A percentile compares a stretch with the other conserved stretches of the same genome.
These are phyloP conservation scores for Smittium mucronatum DNA, from an alignment of 371 early-diverging fungal species.

Conservation along the genomic window DNA sequence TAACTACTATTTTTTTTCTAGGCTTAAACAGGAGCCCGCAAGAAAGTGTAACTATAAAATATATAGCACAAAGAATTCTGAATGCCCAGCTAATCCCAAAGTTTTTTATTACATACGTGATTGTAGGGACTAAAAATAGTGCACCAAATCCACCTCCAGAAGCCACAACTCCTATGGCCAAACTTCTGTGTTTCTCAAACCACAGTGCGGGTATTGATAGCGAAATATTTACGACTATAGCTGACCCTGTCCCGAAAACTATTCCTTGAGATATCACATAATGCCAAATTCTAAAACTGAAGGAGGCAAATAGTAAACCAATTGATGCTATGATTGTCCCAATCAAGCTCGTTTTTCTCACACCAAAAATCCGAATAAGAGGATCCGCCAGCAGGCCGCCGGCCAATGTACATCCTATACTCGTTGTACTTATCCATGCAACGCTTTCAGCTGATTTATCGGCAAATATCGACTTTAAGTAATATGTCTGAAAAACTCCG, in stretches of 20 bases:
- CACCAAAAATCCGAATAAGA: constrained; percentile 39
- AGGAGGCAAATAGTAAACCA: constrained; percentile 41
- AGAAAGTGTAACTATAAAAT: constrained; percentile 20
- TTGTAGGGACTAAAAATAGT: constrained; percentile 1
- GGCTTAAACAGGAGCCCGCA: constrained; percentile 34
- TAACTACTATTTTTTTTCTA: background rate
- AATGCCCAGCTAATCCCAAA: constrained; percentile 10
- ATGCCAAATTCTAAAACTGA: constrained; percentile 44
- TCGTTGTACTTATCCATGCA: constrained; percentile 28
- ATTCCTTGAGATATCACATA: constrained; percentile 47
- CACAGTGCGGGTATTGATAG: background rate
- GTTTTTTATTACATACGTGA: background rate
- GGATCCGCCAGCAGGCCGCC: constrained; percentile 33
- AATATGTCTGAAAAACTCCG: constrained; percentile 32
- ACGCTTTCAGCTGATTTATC: constrained; percentile 20
- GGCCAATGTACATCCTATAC: constrained; percentile 23
- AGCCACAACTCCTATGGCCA: constrained; percentile 7
- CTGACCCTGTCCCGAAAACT: constrained; percentile 46
- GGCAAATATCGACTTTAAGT: constrained; percentile 22
- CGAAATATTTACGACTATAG: constrained; percentile 23
- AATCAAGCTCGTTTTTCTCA: constrained; percentile 37
- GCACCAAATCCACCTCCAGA: constrained; percentile 6
- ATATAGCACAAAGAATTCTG: background rate
- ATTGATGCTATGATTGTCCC: constrained; percentile 27
- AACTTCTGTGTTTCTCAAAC: constrained; percentile 9